Conservation (phyloP, 108 stramenopile genomes). For the Skeletonema tropicum region DNA sequence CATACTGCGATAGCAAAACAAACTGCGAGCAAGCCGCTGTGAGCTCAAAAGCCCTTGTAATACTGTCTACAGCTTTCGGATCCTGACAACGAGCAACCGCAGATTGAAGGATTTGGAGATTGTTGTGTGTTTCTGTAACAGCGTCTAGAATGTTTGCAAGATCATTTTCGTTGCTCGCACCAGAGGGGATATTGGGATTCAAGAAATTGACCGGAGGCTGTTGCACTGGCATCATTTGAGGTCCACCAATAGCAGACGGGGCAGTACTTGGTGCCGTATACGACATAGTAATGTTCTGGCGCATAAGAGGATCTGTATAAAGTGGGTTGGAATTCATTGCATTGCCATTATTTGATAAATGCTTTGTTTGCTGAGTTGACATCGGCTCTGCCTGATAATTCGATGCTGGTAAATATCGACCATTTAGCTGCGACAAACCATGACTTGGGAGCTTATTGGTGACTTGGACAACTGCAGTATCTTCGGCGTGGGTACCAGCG, state of each 20-base stretch:
- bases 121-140: conserved; percentile 5
- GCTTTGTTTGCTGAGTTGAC: not conserved
- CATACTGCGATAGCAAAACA: conserved; percentile 17
- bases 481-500: not conserved
- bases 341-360: not conserved
- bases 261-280: not conserved
- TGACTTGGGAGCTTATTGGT: not conserved
- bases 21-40: conserved; percentile 26
- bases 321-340: not conserved
- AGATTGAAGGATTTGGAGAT: conserved; percentile 17
- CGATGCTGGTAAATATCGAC: not conserved
- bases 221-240: not conserved
- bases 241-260: not conserved
- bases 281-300: not conserved
- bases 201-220: not conserved
- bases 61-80: conserved; percentile 14
- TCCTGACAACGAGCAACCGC: conserved; percentile 9
- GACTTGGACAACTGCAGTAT: not conserved
- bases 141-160: conserved; percentile 12
- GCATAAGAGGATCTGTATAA: not conserved
- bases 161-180: conserved; percentile 5
- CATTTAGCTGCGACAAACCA: not conserved
- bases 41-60: conserved; percentile 15
- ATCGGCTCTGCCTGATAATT: not conserved
- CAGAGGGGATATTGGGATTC: not conserved